These are phyloP conservation scores for Hyparrhenia diplandra DNA, from an alignment of 176 grass and related monocot genomes.

Conservation along the genomic window DNA sequence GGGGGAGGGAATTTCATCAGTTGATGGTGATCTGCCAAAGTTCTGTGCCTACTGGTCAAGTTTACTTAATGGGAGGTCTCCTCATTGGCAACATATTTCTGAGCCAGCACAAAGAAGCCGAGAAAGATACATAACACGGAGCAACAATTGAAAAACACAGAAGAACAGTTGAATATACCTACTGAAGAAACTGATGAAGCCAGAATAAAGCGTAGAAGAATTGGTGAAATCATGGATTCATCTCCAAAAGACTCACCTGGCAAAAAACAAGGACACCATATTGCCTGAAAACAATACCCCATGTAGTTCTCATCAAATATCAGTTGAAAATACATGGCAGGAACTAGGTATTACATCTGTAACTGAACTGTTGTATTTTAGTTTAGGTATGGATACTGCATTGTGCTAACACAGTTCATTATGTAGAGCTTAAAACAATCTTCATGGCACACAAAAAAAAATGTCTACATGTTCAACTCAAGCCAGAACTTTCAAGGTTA, in stretches of 20 bases:
- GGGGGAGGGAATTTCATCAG: conserved; percentile 48
- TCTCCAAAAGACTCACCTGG: conserved; percentile 25
- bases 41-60: conserved; percentile 81
- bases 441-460: conserved; percentile 56
- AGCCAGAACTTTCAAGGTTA: conserved; percentile 61
- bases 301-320: conserved; percentile 32
- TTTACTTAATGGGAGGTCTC: conserved; percentile 67
- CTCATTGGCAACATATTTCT: conserved; percentile 71
- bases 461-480: conserved; percentile 58
- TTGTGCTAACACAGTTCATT: conserved; percentile 24
- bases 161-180: conserved; percentile 34
- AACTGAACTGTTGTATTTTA: conserved; percentile 21
- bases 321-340: conserved; percentile 47
- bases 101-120: conserved; percentile 56
- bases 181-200: conserved; percentile 47
- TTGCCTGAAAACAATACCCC: conserved; percentile 22
- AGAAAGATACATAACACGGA: conserved; percentile 64
- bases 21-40: conserved; percentile 62
- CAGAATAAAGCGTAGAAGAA: conserved; percentile 61
- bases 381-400: conserved; percentile 6
- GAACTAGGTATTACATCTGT: conserved; percentile 41
- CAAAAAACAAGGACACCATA: conserved; percentile 31
- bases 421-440: conserved; percentile 48
- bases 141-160: conserved; percentile 39
- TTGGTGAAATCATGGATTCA: conserved; percentile 34